Evolutionary conservation across 805 yeast genomes (phyloP), one percentile per base, ranked within the genome.

Genomic region (Suhomyces xylopsoci): DNA sequence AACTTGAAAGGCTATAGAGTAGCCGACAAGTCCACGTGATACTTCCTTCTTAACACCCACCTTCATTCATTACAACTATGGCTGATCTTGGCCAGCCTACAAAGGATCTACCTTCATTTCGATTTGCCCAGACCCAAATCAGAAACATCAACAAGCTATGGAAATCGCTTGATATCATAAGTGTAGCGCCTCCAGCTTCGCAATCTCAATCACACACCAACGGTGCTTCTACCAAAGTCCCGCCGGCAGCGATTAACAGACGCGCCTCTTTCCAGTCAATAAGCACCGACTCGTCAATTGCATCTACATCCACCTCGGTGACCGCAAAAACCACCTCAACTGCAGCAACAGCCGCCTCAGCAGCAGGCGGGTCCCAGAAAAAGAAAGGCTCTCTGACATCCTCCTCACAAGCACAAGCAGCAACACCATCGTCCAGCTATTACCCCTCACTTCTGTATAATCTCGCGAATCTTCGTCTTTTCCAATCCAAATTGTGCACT

Each of bases 401-500:
- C 10, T 22, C 42, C 10, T 10, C 24, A 7, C 42, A 38, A 38
- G 5, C 42, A 38, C 24, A 17, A 17, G 14, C 24, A 17, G 42
- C 42, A 38, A 12, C 24, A 17, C 20, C 42, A 15, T 8, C 42
- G n/a, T 19, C 42, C 9, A 38, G 8, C 42, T 17, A 38, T 38
- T 28, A 28, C 32, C 42, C 42, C 42, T 17, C 24, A 10, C 20
- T 54, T 43, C 48, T 38, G 14, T 49, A 51, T 40, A 48, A 51
- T 22, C 43, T 34, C 34, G 32, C 43, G 26, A 53, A 55, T 24
- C 44, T 58, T 8, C 42, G 48, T 8, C 36, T 34, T 6, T 58
- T 58, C 45, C 57, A 56, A 14, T 25, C 45, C 32, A 52, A 43
- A 30, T 36, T 58, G 22, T 58, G 61, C 47, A 45, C 49, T 5